phyloP scores from a whole-genome alignment of 176 grass and related monocot genomes.

The Bonia amplexicaulis region DNA sequence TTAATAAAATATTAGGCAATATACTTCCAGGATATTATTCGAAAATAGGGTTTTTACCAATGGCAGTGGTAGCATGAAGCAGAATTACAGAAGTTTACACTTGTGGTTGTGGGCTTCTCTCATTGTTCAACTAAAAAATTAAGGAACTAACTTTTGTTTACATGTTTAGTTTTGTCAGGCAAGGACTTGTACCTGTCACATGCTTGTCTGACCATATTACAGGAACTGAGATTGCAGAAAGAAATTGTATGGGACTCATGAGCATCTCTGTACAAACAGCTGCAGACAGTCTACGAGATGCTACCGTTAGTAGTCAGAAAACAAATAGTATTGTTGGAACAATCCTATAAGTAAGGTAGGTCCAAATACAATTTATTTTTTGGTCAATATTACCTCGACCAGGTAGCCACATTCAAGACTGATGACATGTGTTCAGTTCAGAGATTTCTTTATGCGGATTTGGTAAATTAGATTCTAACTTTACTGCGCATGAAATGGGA shows the following conservation, averaged over 20 bases:
- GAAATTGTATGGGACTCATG: background rate
- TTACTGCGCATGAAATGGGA: background rate
- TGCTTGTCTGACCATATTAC: background rate
- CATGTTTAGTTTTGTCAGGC: background rate
- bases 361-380: background rate
- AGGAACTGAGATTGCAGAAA: background rate
- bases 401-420: background rate
- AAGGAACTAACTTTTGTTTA: background rate
- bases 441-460: background rate
- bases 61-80: background rate
- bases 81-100: background rate
- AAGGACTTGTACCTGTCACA: background rate
- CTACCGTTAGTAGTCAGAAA: background rate
- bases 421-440: background rate
- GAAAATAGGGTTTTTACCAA: background rate
- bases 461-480: background rate
- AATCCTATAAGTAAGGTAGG: background rate
- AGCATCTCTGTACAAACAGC: background rate
- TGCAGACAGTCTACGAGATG: background rate
- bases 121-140: background rate
- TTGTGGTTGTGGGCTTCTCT: background rate
- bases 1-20: too few species aligned
- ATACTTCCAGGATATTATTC: background rate
- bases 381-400: background rate
- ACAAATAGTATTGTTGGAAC: background rate